Base-by-base conservation (phyloP, 2,329 filamentous ascomycete species). In the Verruconis gallopava region DNA sequence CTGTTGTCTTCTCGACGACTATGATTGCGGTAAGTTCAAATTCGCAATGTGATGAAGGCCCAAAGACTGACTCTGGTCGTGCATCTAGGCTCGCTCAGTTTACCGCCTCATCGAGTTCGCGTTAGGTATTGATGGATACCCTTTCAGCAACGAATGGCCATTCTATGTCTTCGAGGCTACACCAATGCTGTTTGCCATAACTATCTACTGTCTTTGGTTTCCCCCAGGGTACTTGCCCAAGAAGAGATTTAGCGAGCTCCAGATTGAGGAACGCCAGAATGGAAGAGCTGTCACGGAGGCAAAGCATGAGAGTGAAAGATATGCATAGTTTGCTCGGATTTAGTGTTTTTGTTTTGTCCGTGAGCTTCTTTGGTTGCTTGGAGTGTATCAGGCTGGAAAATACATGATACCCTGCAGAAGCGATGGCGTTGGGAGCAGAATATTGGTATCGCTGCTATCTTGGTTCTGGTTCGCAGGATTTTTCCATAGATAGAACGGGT, bases 51-150 rank as follows among this genome's bases (percentile, higher is more conserved):
- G n/a, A n/a, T n/a, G n/a, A n/a, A n/a, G n/a, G n/a, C n/a, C n/a
- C n/a, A n/a, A 11, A 11, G 12, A 11, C 34, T 37, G 12, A 9
- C 15, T 34, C 28, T 37, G 37, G 21, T 19, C 25, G 9, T 17
- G 30, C 14, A 28, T 55, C 32, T 53, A 72, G 56, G 46, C 70
- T 3, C 67, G 69, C 12, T 71, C 65, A n/a, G 59, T 72, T 20
- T 74, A 69, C 46, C 64, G 69, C n/a, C 63, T 69, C 3, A 60
- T 69, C 37, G 69, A 74, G 47, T 73, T 72, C 45, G 63, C 65
- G 0, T 60, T 70, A 25, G 70, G 69, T 0, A 66, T 65, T n/a
- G 54, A 69, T 4, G 61, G 64, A 13, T 73, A 73, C 48, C 55
- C 66, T 1, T 69, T 71, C 48, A 58, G 51, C 3, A 63, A 68